Percentiles rank a stretch among this genome's conserved stretches.
phyloP scores from a whole-genome alignment of 805 yeast species.

The Ogataea haglerorum region DNA sequence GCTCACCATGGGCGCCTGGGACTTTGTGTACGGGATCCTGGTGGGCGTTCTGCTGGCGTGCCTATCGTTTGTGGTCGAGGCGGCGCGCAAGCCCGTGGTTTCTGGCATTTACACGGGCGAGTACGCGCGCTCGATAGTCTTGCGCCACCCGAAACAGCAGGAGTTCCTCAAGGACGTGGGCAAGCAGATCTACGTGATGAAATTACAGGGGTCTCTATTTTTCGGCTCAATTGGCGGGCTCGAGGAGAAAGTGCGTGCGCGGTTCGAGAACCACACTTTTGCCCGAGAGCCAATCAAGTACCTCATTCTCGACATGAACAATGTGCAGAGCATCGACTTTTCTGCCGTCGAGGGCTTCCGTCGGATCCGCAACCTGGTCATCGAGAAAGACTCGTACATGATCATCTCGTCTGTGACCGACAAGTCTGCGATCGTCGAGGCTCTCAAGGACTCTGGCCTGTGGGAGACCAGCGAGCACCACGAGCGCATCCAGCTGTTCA shows the following conservation, averaged over 20 bases:
- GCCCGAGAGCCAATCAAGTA: conserved; percentile 65
- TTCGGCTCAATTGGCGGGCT: conserved; percentile 95
- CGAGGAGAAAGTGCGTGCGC: conserved; percentile 65
- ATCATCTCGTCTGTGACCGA: conserved; percentile 75
- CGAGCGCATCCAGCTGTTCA: conserved; percentile 58
- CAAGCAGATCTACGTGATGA: conserved; percentile 82
- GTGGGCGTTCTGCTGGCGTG: conserved; percentile 91
- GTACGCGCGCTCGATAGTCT: conserved; percentile 86
- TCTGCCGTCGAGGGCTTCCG: conserved; percentile 96
- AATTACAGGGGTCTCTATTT: conserved; percentile 83
- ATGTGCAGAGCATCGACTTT: conserved; percentile 79
- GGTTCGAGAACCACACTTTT: conserved; percentile 56
- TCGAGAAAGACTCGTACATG: conserved; percentile 64
- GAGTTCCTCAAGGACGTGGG: conserved; percentile 83
- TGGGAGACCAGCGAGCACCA: conserved; percentile 51
- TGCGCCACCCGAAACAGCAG: conserved; percentile 86
- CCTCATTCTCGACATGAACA: conserved; percentile 78
- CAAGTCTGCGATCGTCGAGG: conserved; percentile 61
- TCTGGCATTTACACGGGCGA: conserved; percentile 81
- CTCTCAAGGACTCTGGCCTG: conserved; percentile 80
- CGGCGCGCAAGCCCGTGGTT: conserved; percentile 79
- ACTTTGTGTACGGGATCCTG: conserved; percentile 88
- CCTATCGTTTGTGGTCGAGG: conserved; percentile 90
- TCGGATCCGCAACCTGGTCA: conserved; percentile 74
- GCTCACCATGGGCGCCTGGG: conserved; percentile 93